phyloP scores from a whole-genome alignment of 2,329 filamentous ascomycete species.

The Pseudogymnoascus sp. region DNA sequence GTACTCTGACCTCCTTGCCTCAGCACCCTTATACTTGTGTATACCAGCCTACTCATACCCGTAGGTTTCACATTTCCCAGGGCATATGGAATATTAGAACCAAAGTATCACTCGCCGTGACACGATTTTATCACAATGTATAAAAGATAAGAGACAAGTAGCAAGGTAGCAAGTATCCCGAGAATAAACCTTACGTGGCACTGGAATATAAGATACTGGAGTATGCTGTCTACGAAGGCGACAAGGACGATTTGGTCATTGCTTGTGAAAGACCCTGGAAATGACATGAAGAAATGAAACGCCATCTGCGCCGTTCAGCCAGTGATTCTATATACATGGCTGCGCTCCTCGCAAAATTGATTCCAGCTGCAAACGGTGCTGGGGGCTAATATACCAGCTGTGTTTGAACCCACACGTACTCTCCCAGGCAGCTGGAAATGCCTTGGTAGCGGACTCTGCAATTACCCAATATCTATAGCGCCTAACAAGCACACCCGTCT shows the following conservation, averaged over 20 bases:
- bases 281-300: background rate
- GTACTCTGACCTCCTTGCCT: background rate
- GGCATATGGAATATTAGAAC: background rate
- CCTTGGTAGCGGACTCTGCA: background rate
- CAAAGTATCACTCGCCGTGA: background rate
- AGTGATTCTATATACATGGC: slow-evolving; percentile 8
- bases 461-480: slow-evolving; percentile 7
- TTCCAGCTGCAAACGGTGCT: slow-evolving; percentile 9
- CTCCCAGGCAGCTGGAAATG: background rate
- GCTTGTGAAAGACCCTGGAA: background rate
- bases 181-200: background rate
- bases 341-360: background rate
- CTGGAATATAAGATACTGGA: background rate
- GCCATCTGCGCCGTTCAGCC: slow-evolving; percentile 6
- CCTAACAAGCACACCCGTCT: slow-evolving; percentile 85
- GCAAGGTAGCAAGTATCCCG: background rate
- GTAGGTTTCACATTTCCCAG: background rate
- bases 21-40: background rate
- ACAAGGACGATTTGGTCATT: background rate
- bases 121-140: background rate
- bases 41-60: background rate
- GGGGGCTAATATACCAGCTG: slow-evolving; percentile 11
- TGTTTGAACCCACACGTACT: slow-evolving; percentile 1
- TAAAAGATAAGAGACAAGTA: background rate
- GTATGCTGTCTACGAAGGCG: background rate